Evolutionary conservation across 306 rosid genomes (phyloP).

Genomic region (Mucuna pruriens): DNA sequence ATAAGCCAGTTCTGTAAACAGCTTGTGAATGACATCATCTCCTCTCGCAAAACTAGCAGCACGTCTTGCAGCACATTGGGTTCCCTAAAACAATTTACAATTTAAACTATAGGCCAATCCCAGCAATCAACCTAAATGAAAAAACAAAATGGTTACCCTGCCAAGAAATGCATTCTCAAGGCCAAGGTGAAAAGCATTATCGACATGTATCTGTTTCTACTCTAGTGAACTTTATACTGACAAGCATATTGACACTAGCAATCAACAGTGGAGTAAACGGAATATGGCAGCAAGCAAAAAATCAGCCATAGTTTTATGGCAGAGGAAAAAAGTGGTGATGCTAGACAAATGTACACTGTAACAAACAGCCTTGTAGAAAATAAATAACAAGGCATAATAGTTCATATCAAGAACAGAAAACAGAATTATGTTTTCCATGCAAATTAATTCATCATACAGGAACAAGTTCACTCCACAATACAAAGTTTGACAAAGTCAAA

Average conservation of each 20-base stretch:
- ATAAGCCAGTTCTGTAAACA: constrained; percentile 89
- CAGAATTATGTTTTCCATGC: not conserved
- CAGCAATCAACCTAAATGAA: constrained; percentile 20
- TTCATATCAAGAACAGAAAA: not conserved
- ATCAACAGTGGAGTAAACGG: not conserved
- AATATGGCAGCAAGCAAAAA: not conserved
- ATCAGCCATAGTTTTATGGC: not conserved
- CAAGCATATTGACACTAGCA: not conserved
- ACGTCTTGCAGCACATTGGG: constrained; percentile 79
- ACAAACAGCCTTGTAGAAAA: not conserved
- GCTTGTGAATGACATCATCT: constrained; percentile 91
- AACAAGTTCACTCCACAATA: not conserved
- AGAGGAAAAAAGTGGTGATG: not conserved
- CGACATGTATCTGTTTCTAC: not conserved
- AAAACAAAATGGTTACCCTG: not conserved
- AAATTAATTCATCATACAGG: not conserved
- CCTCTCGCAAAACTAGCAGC: constrained; percentile 90
- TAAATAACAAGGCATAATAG: not conserved
- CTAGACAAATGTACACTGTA: constrained; percentile 15
- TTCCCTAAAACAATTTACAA: constrained; percentile 56
- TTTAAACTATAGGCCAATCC: not conserved
- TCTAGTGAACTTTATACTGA: not conserved
- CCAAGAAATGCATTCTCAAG: not conserved
- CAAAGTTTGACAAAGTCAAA: not conserved
- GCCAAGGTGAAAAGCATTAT: not conserved